A percentile compares a stretch with the other conserved stretches of the same genome.
These are phyloP conservation scores for Candida silvicultrix DNA, from an alignment of 805 yeast genomes.

Conservation along the genomic window DNA sequence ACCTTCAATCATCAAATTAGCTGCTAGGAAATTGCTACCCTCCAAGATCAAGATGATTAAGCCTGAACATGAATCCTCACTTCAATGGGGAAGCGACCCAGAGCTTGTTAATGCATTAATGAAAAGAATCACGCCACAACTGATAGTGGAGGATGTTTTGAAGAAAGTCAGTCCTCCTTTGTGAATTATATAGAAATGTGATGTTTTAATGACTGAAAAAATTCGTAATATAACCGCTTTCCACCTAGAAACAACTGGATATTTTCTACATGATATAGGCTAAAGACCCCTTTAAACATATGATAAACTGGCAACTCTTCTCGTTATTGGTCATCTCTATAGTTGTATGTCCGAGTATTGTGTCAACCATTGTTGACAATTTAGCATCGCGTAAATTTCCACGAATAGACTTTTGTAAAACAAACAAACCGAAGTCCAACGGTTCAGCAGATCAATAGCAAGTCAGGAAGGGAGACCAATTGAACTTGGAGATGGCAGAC, in stretches of 20 bases:
- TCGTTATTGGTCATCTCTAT: too few species aligned
- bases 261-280: too few species aligned
- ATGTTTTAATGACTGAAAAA: neutral
- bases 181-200: neutral
- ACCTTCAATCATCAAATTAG: slow-evolving; percentile 45
- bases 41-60: slow-evolving; percentile 32
- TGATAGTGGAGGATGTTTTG: slow-evolving; percentile 47
- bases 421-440: neutral
- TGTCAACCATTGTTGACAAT: too few species aligned
- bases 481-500: slow-evolving; percentile 22
- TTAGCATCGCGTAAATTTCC: too few species aligned
- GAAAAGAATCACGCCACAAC: slow-evolving; percentile 37
- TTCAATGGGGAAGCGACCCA: slow-evolving; percentile 51
- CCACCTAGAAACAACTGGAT: too few species aligned
- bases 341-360: too few species aligned
- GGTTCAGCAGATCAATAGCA: too few species aligned
- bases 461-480: neutral
- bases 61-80: slow-evolving; percentile 42
- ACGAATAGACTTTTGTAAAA: neutral
- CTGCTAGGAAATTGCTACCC: slow-evolving; percentile 44
- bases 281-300: too few species aligned
- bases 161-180: slow-evolving; percentile 44
- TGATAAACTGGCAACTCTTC: too few species aligned
- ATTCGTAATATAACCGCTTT: neutral
- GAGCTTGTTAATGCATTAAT: slow-evolving; percentile 34